Evolutionary conservation across 2,329 filamentous ascomycete genomes (phyloP), one percentile per base, ranked within the genome.

Genomic region (Aspergillus calidoustus): DNA sequence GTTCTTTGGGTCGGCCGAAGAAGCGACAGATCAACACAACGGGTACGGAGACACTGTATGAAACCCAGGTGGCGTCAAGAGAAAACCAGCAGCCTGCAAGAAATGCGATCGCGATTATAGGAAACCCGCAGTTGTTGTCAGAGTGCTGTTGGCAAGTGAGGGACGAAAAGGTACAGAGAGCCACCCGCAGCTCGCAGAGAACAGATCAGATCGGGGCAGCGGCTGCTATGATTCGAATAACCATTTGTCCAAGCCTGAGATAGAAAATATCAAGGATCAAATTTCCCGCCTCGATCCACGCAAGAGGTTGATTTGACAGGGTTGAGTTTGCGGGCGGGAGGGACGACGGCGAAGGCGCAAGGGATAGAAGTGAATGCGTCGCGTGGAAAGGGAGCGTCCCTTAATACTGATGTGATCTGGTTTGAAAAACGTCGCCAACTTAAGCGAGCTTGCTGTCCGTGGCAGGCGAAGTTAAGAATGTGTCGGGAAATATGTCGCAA

Each of bases 291-390:
- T 57, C 44, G 43, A 55, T 60, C 57, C 50, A 59, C 48, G 49
- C 46, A 31, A 58, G 25, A 61, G 60, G 62, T 64, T 60, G 59
- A 64, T 62, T 66, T 64, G 66, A 65, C 56, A 55, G 60, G 60
- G 61, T 57, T 65, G 60, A 66, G 62, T 66, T 66, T 56, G 63
- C 62, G 63, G 62, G 54, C 61, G 66, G 66, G 60, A 68, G 46
- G 44, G 63, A 64, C 62, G 59, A 64, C 61, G 64, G 71, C 66
- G 70, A 67, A 70, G 71, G 71, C 71, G 70, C 67, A 72, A 71
- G 71, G 69, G 71, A 71, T 71, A 52, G 25, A 59, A 57, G 65
- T 68, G 67, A 69, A 68, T 69, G 66, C 66, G 67, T 70, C 68
- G 72, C 73, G 73, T 74, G 73, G 73, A 68, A 70, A 64, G 63